These are phyloP conservation scores for Ganoderma leucocontextum DNA, from an alignment of 1,284 basidiomycete genomes.

Conservation along the genomic window DNA sequence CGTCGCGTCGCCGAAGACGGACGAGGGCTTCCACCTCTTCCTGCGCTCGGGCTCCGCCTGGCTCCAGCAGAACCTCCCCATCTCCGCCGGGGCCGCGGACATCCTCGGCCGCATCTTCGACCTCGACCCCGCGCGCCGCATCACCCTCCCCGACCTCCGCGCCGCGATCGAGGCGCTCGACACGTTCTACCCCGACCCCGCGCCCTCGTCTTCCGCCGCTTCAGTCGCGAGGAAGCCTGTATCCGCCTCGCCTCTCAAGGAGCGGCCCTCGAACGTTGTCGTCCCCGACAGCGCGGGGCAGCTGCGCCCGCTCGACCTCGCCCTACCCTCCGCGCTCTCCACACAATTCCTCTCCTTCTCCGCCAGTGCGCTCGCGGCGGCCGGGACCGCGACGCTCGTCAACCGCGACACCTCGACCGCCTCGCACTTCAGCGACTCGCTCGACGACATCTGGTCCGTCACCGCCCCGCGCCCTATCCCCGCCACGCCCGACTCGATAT, in stretches of 20 bases:
- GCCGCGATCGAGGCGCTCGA: conserved; percentile 17
- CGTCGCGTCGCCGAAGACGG: conserved; percentile 68
- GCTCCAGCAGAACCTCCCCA: conserved; percentile 73
- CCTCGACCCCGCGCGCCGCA: conserved; percentile 57
- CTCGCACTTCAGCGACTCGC: conserved; percentile 9
- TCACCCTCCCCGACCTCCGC: conserved; percentile 68
- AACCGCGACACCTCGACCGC: neutral
- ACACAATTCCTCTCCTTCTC: neutral
- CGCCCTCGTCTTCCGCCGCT: neutral
- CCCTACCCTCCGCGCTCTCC: neutral
- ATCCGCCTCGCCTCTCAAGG: neutral
- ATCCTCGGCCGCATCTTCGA: conserved; percentile 68
- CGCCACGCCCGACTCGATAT: neutral
- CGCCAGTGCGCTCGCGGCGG: neutral
- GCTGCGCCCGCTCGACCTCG: conserved; percentile 8
- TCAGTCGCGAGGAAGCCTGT: too few relatives aligned
- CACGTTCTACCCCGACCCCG: conserved; percentile 27
- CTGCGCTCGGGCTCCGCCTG: conserved; percentile 62
- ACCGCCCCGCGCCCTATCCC: neutral
- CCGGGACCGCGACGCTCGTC: neutral
- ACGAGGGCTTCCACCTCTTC: conserved; percentile 68
- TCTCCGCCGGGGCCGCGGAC: conserved; percentile 66
- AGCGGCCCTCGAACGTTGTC: neutral
- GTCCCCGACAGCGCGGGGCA: neutral
- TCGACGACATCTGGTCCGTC: neutral